Percentiles rank a stretch among this genome's conserved stretches.
Evolutionary conservation across 129 eudicot genomes (phyloP).

Genomic region (Glebionis coronaria): DNA sequence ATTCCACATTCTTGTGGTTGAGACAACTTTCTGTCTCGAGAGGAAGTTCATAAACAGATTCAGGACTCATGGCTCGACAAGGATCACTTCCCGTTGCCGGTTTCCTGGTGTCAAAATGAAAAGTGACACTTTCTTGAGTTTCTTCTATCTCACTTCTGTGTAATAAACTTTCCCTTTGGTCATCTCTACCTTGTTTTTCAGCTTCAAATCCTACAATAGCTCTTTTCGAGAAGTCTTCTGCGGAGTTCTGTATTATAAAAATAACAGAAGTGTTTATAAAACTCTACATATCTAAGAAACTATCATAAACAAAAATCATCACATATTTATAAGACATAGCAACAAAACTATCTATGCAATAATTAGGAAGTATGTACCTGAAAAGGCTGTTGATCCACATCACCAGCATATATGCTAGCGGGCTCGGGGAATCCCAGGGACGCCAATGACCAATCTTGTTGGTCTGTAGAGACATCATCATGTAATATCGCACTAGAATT

Average conservation of each 20-base stretch:
- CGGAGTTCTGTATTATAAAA: conserved; percentile 34
- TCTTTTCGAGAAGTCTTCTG: conserved; percentile 13
- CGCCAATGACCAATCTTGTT: conserved; percentile 11
- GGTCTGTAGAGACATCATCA: conserved; percentile 13
- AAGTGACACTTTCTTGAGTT: conserved; percentile 47
- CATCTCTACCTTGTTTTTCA: conserved; percentile 24
- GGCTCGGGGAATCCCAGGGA: conserved; percentile 3
- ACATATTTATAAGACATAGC: no score
- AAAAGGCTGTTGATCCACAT: conserved; percentile 26
- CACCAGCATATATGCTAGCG: conserved; percentile 31
- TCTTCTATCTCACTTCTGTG: conserved; percentile 44
- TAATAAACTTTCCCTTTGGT: conserved; percentile 2
- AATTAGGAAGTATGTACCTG: conserved; percentile 39
- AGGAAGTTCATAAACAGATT: conserved; percentile 13
- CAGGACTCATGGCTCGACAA: conserved; percentile 10
- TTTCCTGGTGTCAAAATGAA: conserved; percentile 42
- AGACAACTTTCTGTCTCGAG: background rate
- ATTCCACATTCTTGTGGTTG: conserved; percentile 11
- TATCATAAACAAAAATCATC: no score
- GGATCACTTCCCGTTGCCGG: conserved; percentile 11
- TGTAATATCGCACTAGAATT: conserved; percentile 14
- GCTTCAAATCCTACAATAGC: conserved; percentile 18
- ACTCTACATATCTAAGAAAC: no score
- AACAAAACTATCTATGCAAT: background rate
- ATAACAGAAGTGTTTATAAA: background rate